phyloP scores from a whole-genome alignment of 495 filamentous ascomycete genomes.

The Niebla homalea region DNA sequence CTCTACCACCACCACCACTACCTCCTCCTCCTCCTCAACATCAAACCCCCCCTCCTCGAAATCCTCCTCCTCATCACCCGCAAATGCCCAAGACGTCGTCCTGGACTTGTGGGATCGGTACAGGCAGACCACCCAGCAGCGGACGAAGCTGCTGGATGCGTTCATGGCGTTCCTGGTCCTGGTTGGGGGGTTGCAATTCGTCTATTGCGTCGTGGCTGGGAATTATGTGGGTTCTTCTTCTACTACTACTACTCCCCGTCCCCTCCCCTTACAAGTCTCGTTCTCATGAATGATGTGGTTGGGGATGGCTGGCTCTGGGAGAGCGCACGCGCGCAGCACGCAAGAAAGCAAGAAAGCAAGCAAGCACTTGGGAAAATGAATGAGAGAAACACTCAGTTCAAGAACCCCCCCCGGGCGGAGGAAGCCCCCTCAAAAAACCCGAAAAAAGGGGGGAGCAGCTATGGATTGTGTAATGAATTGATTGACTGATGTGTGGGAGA shows the following conservation, averaged over 20 bases:
- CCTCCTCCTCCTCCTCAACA: constrained; percentile 20
- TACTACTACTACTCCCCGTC: neutral
- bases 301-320: neutral
- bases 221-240: constrained; percentile 63
- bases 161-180: constrained; percentile 86
- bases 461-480: too few relatives aligned
- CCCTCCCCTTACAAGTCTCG: neutral
- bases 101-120: constrained; percentile 60
- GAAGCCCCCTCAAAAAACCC: too few relatives aligned
- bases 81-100: constrained; percentile 39
- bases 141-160: constrained; percentile 79
- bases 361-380: too few relatives aligned
- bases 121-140: constrained; percentile 63
- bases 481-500: neutral
- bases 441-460: too few relatives aligned
- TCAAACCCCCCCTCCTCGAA: constrained; percentile 20
- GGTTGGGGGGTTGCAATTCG: constrained; percentile 79
- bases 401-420: too few relatives aligned
- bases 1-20: constrained; percentile 19
- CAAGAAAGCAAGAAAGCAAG: too few relatives aligned
- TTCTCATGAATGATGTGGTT: neutral
- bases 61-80: constrained; percentile 31
- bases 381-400: too few relatives aligned
- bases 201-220: constrained; percentile 82
- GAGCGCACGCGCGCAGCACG: too few relatives aligned